Evolutionary conservation across 2,329 filamentous ascomycete genomes (phyloP).

Genomic region (Colletotrichum sp.): DNA sequence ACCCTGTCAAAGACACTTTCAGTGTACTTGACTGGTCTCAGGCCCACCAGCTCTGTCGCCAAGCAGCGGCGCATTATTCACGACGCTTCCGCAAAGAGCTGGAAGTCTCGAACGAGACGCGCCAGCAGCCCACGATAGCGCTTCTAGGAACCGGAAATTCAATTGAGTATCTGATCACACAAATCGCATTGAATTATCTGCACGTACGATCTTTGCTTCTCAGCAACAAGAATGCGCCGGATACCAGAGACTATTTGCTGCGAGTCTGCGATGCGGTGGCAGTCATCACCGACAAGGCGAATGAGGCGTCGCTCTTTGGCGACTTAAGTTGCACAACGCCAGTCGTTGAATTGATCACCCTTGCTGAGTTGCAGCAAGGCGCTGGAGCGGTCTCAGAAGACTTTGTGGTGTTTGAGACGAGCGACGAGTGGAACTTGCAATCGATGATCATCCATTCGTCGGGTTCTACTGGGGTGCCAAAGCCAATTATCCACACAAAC

Average conservation of each 20-base stretch:
- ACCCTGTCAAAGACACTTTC: background rate
- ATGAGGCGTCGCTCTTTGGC: background rate
- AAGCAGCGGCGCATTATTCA: background rate
- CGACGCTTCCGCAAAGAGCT: background rate
- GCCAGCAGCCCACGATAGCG: background rate
- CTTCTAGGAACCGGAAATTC: background rate
- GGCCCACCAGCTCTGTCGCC: background rate
- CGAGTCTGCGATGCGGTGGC: background rate
- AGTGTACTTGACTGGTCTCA: background rate
- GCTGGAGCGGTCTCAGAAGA: too few relatives aligned
- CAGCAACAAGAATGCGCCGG: slow-evolving; percentile 9
- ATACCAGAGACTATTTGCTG: background rate
- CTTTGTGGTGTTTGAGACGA: background rate
- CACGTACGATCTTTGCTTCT: background rate
- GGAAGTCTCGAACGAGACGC: background rate
- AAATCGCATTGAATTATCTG: background rate
- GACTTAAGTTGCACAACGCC: background rate
- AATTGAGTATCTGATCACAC: slow-evolving; percentile 1
- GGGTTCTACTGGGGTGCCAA: slow-evolving; percentile 6
- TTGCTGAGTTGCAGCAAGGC: background rate
- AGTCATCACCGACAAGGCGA: background rate
- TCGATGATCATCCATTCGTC: slow-evolving; percentile 17
- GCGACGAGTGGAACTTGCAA: slow-evolving; percentile 10
- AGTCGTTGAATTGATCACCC: background rate
- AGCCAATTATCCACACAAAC: slow-evolving; percentile 9